Percentiles rank a stretch among this genome's conserved stretches.
phyloP scores from a whole-genome alignment of 768 basidiomycete genomes.

The Leccinum uliginosum region DNA sequence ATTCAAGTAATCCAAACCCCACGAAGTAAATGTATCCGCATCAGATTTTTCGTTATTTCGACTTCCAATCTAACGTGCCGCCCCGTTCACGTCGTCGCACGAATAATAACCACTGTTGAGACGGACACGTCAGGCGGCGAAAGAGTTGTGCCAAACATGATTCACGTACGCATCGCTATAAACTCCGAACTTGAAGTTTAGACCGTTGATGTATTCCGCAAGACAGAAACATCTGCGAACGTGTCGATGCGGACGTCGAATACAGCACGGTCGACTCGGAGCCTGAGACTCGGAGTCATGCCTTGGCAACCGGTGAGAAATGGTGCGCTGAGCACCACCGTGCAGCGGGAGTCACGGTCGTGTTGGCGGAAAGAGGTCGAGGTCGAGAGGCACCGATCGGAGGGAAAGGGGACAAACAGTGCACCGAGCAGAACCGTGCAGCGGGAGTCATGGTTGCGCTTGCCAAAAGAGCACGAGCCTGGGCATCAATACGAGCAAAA shows the following conservation, averaged over 20 bases:
- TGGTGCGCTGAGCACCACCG: too few relatives aligned
- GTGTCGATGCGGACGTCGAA: too few relatives aligned
- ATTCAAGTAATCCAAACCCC: constrained; percentile 15
- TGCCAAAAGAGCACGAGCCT: too few relatives aligned
- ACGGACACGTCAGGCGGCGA: neutral
- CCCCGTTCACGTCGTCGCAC: constrained; percentile 2
- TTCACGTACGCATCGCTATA: constrained; percentile 13
- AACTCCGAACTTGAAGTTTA: constrained; percentile 9
- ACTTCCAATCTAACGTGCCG: constrained; percentile 5
- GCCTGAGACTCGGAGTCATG: too few relatives aligned
- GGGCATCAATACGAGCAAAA: too few relatives aligned
- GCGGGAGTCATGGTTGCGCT: too few relatives aligned
- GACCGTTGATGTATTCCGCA: constrained; percentile 5
- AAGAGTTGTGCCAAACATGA: neutral
- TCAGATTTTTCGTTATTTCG: constrained; percentile 7
- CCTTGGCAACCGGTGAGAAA: too few relatives aligned
- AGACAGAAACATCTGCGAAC: constrained; percentile 7
- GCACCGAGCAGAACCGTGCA: too few relatives aligned
- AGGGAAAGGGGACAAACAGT: neutral
- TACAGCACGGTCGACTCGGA: too few relatives aligned
- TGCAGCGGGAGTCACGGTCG: too few relatives aligned
- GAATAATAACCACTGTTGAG: constrained; percentile 8
- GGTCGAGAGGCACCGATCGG: too few relatives aligned
- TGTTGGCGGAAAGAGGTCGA: too few relatives aligned
- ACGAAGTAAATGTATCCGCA: constrained; percentile 2